Base-by-base conservation (phyloP, 495 filamentous ascomycete genomes). In the Hypoxylon rickii region DNA sequence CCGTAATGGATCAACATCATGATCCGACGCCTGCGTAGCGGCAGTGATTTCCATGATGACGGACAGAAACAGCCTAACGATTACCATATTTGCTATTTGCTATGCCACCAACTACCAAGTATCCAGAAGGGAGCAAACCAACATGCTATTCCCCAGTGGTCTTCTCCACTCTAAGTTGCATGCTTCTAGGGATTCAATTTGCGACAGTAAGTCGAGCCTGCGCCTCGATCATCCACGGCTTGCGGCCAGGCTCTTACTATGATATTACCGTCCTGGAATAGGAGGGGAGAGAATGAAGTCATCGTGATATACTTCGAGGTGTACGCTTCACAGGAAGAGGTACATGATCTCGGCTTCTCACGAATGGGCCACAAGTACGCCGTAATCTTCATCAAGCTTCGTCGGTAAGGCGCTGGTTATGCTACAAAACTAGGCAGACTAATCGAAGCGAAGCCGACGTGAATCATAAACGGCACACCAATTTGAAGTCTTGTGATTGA, bases 131-230 rank as follows among this genome's bases (percentile, higher is more conserved):
- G 19, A 63, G 12, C 47, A 52, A 13, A 38, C 44, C 49, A 50
- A 34, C 38, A 17, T 29, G 31, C 42, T 32, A 3, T n/a, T n/a
- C n/a, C n/a, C 15, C 10, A 49, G 24, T 39, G 34, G 44, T 32
- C 32, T 22, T 36, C 38, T 40, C 49, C 41, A 44, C 45, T 11
- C 31, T 15, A 43, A 48, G 31, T 19, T 33, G 3, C 36, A 48
- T 51, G 45, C 40, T 47, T 21, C 31, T 12, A 51, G 2, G 33
- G 46, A 52, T 31, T 56, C 42, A 52, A 53, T 22, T 61, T 52
- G 63, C 26, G 38, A 65, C 34, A 51, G 22, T 34, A 15, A 56
- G 53, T 29, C 44, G 20, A 19, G 46, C 34, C 63, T 68, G 65
- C 53, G 65, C 65, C 65, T 45, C 53, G 16, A 38, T 53, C 12